Base-by-base conservation (phyloP, 2,329 filamentous ascomycete genomes). In the Pyrenophora tritici-repentis region DNA sequence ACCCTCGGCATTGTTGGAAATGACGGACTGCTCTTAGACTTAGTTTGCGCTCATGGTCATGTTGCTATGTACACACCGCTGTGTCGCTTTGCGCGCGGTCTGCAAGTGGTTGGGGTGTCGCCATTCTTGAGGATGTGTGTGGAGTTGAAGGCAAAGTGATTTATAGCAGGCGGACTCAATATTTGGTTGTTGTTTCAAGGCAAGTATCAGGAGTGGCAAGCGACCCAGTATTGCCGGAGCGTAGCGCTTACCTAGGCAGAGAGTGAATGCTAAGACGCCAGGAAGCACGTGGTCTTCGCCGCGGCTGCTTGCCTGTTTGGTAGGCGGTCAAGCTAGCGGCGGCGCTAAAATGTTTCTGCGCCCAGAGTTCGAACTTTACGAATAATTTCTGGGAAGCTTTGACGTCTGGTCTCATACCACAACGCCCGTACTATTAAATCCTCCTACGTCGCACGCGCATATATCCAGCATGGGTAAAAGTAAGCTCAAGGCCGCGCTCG, bases 401-500 rank as follows among this genome's bases (percentile, higher is more conserved):
- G 57, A 64, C 56, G 24, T 50, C 38, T 18, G 42, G 42, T 42
- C 35, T 54, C 42, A 43, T 53, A 53, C 47, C 8, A 29, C 26
- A 14, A 26, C 38, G 17, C 41, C 13, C 13, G 26, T 13, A 31
- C n/a, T 14, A 43, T 35, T 18, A 18, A 7, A 7, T 31, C 29
- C 32, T 20, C 7, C 32, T 12, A 29, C 17, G 9, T 38, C 33
- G 9, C 43, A 24, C 13, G 13, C 16, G 14, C 14, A 29, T 3
- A 41, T 14, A 41, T 13, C 22, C 55, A 43, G 38, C 59, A 80
- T 81, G 69, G 68, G 62, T 39, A 70, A 69, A 48, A 80, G 79
- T 57, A 86, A 84, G 68, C 74, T 87, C 39, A 79, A 84, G 52
- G 72, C 78, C 37, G 83, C 83, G 39, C 79, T 87, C 17, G 81